These are phyloP conservation scores for Parafenestella ontariensis DNA, from an alignment of 2,329 filamentous ascomycete genomes.

Conservation along the genomic window DNA sequence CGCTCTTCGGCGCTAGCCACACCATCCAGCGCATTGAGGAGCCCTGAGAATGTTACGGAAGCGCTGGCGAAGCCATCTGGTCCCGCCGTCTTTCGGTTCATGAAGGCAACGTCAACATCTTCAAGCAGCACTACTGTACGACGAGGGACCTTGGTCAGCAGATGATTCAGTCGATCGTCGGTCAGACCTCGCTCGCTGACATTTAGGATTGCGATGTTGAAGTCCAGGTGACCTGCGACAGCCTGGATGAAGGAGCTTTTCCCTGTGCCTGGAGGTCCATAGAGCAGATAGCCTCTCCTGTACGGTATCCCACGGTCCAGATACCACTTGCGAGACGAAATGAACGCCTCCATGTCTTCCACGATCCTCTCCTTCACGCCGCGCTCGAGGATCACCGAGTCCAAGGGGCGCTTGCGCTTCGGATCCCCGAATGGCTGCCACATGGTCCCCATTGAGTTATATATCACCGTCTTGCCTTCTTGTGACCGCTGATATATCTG, in stretches of 20 bases:
- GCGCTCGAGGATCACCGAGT: conserved; percentile 84
- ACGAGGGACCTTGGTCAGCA: conserved; percentile 83
- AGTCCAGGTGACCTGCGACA: conserved; percentile 88
- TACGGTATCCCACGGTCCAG: conserved; percentile 95
- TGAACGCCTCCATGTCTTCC: conserved; percentile 81
- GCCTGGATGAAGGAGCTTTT: conserved; percentile 98
- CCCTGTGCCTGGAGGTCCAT: conserved; percentile 87
- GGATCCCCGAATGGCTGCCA: conserved; percentile 88
- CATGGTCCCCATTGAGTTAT: conserved; percentile 81
- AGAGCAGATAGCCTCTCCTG: conserved; percentile 84
- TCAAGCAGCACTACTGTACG: conserved; percentile 84
- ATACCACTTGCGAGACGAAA: conserved; percentile 84
- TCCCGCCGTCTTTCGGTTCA: conserved; percentile 78
- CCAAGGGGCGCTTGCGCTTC: conserved; percentile 83
- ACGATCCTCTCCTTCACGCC: conserved; percentile 85
- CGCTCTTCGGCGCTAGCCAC: conserved; percentile 95
- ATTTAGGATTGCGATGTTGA: conserved; percentile 91
- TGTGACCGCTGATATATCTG: conserved; percentile 77
- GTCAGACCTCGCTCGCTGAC: conserved; percentile 88
- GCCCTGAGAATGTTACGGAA: conserved; percentile 91
- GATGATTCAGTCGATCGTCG: conserved; percentile 84
- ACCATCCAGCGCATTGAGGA: conserved; percentile 77
- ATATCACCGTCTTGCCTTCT: conserved; percentile 93
- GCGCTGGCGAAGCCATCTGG: conserved; percentile 84
- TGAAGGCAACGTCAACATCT: conserved; percentile 90